These are phyloP conservation scores for Trypanosoma platydactyli DNA, from an alignment of 208 protist species.

Conservation along the genomic window DNA sequence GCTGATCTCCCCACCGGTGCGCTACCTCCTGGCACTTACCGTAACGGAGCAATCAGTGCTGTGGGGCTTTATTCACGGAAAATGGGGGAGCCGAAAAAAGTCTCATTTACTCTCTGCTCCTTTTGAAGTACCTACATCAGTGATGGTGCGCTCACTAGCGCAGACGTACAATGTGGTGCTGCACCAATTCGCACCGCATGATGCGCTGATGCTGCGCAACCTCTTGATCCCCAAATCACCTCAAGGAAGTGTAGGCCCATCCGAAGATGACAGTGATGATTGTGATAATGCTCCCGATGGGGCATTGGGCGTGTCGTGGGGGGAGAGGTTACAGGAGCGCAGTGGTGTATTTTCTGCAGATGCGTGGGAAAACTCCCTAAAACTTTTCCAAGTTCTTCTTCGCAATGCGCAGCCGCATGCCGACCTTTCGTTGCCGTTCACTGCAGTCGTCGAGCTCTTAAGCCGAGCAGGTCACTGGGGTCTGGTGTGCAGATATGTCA, in stretches of 20 bases:
- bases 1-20: conserved; percentile 24
- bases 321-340: background rate
- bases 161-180: conserved; percentile 9
- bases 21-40: conserved; percentile 12
- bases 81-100: background rate
- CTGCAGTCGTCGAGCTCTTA: conserved; percentile 10
- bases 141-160: conserved; percentile 1
- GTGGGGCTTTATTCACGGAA: conserved; percentile 12
- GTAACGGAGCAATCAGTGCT: conserved; percentile 29
- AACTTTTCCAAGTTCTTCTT: conserved; percentile 17
- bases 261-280: background rate
- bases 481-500: conserved; percentile 3
- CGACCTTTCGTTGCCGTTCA: conserved; percentile 29
- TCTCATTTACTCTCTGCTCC: background rate
- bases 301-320: background rate
- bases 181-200: conserved; percentile 16
- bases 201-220: conserved; percentile 9
- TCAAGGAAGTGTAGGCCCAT: background rate
- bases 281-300: conserved; percentile 4
- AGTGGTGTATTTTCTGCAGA: background rate
- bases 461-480: conserved; percentile 2
- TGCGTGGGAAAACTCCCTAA: conserved; percentile 17
- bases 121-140: background rate
- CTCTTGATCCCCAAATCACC: conserved; percentile 9
- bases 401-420: conserved; percentile 20